phyloP scores from a whole-genome alignment of 805 yeast genomes.

The Barnettozyma sucrosica region DNA sequence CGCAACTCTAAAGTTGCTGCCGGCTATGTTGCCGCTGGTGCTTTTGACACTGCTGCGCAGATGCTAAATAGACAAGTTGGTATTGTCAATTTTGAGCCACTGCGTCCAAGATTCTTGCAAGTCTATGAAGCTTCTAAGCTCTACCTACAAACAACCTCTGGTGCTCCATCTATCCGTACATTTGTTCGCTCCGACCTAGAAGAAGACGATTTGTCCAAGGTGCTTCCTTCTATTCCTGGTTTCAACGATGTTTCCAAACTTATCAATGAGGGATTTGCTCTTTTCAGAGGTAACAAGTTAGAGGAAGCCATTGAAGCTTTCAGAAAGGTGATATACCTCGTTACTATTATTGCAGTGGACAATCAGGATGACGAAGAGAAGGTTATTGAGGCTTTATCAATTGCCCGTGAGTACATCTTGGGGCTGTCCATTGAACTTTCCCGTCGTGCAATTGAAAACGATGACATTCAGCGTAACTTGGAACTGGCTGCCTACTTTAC shows the following conservation, averaged over 20 bases:
- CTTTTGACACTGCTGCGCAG: constrained; percentile 93
- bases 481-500: constrained; percentile 97
- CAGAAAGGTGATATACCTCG: constrained; percentile 72
- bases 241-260: constrained; percentile 55
- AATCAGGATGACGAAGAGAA: constrained; percentile 71
- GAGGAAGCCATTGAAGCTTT: constrained; percentile 75
- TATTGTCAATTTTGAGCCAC: constrained; percentile 78
- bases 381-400: constrained; percentile 61
- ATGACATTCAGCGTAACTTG: constrained; percentile 74
- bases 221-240: constrained; percentile 71
- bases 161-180: constrained; percentile 62
- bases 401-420: constrained; percentile 85
- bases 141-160: constrained; percentile 63
- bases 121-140: constrained; percentile 78
- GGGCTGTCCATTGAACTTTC: constrained; percentile 88
- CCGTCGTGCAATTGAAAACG: constrained; percentile 74
- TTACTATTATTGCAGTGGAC: constrained; percentile 65
- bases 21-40: constrained; percentile 91
- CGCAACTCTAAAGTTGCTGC: constrained; percentile 88
- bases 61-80: constrained; percentile 87
- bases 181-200: constrained; percentile 62
- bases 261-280: constrained; percentile 67
- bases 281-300: constrained; percentile 78
- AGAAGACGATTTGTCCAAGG: constrained; percentile 41
- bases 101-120: constrained; percentile 75